Base-by-base conservation (phyloP, 2,329 filamentous ascomycete species). In the Ceratocystis diversiconidia region DNA sequence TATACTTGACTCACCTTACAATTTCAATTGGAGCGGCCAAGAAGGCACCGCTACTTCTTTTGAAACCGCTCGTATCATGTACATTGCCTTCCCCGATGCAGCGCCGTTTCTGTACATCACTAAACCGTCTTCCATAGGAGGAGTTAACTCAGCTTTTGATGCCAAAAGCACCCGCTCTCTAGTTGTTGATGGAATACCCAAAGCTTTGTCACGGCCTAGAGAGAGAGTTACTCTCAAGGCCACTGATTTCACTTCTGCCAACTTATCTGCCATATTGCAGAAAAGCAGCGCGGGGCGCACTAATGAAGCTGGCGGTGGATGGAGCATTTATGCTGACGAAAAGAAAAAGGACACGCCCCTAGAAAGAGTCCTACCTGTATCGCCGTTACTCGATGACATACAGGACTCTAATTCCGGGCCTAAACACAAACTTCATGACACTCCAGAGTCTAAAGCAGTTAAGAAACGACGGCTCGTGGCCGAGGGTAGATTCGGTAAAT, bases 21-120 rank as follows among this genome's bases (percentile, higher is more conserved):
- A 69, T 28, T 67, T 62, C 15, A 25, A 64, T 66, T 70, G 15
- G 69, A 73, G 62, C 12, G 28, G 25, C 43, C 52, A 28, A 57
- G 15, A 25, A n/a, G 41, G 43, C 8, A 25, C 48, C 6, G 36
- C 17, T 19, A 28, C 41, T 3, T 55, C 61, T 22, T 22, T 67
- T 12, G 66, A 67, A 22, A 78, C 83, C 1, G 85, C 85, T 12
- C 82, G 85, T 69, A 87, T 88, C 1, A 82, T 95, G 48, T 94
- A 90, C 71, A 79, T 95, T 68, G 88, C 89, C 1, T 92, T 95
- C 70, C 90, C 91, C 0, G 86, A 92, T 71, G 87, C 86, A 43
- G 87, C 88, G 10, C 88, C 90, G 0, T 85, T 86, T 69, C 78
- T 95, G 57, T 95, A 90, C 73, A 77, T 85, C 55, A 82, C 82